A percentile compares a stretch with the other conserved stretches of the same genome.
phyloP scores from a whole-genome alignment of 1,284 basidiomycete genomes.

The Phellinidium pouzarii region DNA sequence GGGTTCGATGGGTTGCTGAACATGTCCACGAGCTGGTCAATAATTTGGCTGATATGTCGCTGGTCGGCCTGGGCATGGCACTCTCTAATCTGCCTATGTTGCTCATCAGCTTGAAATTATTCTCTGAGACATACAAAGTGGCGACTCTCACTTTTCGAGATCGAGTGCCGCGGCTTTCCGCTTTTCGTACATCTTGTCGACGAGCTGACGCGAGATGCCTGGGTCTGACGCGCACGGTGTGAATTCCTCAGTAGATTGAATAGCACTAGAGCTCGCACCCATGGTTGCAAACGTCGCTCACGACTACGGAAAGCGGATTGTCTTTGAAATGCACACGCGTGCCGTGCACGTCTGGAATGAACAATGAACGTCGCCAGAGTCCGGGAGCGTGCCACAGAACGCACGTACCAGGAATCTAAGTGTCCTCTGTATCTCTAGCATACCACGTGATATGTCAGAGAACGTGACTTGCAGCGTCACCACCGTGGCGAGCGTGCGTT shows the following conservation, averaged over 20 bases:
- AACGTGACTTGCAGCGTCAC: background rate
- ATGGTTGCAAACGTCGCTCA: slow-evolving; percentile 1
- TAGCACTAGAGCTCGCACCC: slow-evolving; percentile 12
- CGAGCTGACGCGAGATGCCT: slow-evolving; percentile 40
- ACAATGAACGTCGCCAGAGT: background rate
- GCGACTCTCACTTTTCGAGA: slow-evolving; percentile 73
- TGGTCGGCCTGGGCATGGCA: slow-evolving; percentile 77
- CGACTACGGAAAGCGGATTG: background rate
- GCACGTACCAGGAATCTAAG: too few relatives aligned
- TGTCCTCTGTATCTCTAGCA: too few relatives aligned
- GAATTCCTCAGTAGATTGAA: background rate
- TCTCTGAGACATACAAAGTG: slow-evolving; percentile 18
- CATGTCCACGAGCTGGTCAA: slow-evolving; percentile 93
- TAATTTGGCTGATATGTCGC: slow-evolving; percentile 77
- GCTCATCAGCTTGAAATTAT: slow-evolving; percentile 5
- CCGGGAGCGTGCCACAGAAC: background rate
- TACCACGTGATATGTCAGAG: too few relatives aligned
- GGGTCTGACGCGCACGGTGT: slow-evolving; percentile 12
- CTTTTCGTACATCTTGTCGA: slow-evolving; percentile 91
- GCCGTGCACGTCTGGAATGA: slow-evolving; percentile 5
- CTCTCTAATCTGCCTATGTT: slow-evolving; percentile 75
- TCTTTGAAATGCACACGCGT: background rate
- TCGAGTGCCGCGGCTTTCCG: slow-evolving; percentile 94
- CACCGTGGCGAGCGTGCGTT: too few relatives aligned
- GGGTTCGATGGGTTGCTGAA: slow-evolving; percentile 77